phyloP scores from a whole-genome alignment of 2,329 filamentous ascomycete species.

The Monilinia laxa region DNA sequence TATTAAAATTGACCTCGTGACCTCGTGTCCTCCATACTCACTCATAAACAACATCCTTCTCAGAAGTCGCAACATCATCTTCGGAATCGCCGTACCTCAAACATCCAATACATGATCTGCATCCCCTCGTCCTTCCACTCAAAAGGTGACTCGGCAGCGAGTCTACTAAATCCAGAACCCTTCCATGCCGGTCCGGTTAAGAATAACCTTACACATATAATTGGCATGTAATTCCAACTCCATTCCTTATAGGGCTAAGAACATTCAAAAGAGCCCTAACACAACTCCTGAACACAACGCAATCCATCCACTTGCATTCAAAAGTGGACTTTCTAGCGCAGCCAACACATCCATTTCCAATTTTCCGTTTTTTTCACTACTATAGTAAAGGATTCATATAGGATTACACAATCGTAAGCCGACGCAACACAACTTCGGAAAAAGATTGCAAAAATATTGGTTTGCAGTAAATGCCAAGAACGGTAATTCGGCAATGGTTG shows the following conservation, averaged over 20 bases:
- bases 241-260: too few relatives aligned
- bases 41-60: neutral
- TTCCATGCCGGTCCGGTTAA: neutral
- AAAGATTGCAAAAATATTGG: too few relatives aligned
- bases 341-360: conserved; percentile 1
- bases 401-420: neutral
- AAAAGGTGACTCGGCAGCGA: neutral
- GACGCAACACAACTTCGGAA: too few relatives aligned
- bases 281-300: neutral
- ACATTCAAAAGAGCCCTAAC: neutral
- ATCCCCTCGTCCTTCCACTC: neutral
- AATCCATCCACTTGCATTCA: neutral
- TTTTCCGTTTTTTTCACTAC: neutral
- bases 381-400: too few relatives aligned
- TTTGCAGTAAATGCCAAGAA: neutral
- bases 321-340: neutral
- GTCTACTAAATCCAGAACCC: neutral
- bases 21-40: neutral
- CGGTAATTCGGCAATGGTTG: conserved; percentile 14
- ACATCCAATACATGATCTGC: neutral
- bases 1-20: neutral
- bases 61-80: neutral
- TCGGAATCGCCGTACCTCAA: neutral
- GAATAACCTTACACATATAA: too few relatives aligned
- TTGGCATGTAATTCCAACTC: too few relatives aligned